Conservation (phyloP, 495 filamentous ascomycete genomes). For the Aspergillus coremiiformis region DNA sequence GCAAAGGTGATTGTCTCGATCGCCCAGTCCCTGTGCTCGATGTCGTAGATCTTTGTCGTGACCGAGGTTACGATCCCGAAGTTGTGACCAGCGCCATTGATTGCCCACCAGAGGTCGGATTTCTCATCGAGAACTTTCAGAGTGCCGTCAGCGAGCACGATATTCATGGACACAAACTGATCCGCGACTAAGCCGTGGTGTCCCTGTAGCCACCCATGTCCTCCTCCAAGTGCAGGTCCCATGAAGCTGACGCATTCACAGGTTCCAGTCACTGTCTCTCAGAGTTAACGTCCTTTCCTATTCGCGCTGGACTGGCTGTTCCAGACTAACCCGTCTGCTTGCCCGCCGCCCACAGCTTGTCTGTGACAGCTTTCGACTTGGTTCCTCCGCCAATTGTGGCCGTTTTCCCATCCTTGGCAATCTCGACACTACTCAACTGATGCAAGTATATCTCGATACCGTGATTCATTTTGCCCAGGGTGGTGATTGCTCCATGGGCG, state of each 20-base stretch:
- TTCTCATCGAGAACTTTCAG: slow-evolving; percentile 26
- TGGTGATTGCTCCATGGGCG: slow-evolving; percentile 37
- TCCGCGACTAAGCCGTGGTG: slow-evolving; percentile 54
- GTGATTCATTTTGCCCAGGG: slow-evolving; percentile 34
- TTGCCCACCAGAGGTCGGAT: slow-evolving; percentile 49
- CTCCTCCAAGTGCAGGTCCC: slow-evolving; percentile 53
- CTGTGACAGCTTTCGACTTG: slow-evolving; percentile 23
- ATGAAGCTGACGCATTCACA: slow-evolving; percentile 50
- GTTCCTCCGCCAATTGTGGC: slow-evolving; percentile 47
- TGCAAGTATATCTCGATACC: slow-evolving; percentile 45
- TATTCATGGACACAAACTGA: slow-evolving; percentile 43
- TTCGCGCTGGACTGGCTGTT: not conserved
- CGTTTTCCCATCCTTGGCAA: slow-evolving; percentile 38
- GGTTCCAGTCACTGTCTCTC: slow-evolving; percentile 39
- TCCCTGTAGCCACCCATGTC: slow-evolving; percentile 54
- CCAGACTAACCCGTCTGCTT: slow-evolving; percentile 11
- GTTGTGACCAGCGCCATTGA: slow-evolving; percentile 55
- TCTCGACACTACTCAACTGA: slow-evolving; percentile 32
- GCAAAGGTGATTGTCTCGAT: slow-evolving; percentile 41
- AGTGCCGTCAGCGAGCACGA: slow-evolving; percentile 52
- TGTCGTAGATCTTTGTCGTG: slow-evolving; percentile 42
- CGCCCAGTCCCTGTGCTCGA: slow-evolving; percentile 31
- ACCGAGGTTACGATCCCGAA: slow-evolving; percentile 52
- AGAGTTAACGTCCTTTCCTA: not conserved
- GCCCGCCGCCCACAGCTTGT: slow-evolving; percentile 24